Evolutionary conservation across 106 monocot genomes (phyloP), one percentile per base, ranked within the genome.

Genomic region (Acanthochlamys bracteata): DNA sequence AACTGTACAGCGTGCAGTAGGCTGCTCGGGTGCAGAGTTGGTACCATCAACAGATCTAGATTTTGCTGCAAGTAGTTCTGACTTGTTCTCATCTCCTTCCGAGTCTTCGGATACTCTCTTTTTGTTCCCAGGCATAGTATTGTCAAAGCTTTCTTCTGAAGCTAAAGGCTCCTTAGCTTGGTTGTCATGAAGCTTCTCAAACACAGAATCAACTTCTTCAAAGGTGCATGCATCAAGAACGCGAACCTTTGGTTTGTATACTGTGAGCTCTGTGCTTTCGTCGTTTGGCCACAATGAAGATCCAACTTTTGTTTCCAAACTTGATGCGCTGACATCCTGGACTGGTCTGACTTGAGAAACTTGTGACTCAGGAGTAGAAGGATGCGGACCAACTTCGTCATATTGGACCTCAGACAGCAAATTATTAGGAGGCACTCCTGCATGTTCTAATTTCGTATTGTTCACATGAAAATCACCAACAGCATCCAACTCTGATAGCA

Each of bases 401-500:
- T 40, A 40, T 26, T 47, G 59, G 21, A 40, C 21, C 53, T 45
- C 17, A 22, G 8, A 49, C 17, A 74, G 53, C 11, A 45, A 65
- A 20, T 66, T 46, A 0, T 43, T 13, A 14, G 45, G n/a, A 13
- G 33, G 33, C 1, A 33, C 22, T 25, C 23, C 20, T 26, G 12
- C 55, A 70, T 78, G 63, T 23, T 65, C 57, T 46, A 56, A 24
- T 55, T 20, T 75, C 41, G 61, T 16, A 47, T 76, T 58, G 24
- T 40, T 59, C 8, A 77, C 63, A 14, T 33, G 40, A 63, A 76
- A 89, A 11, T 89, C 85, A 76, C 83, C 78, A 52, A 83, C 83
- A 7, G 53, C 76, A 74, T 93, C 89, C 71, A 85, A 47, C 57
- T 93, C 89, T 11, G 72, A 60, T 24, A 85, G 65, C 20, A 83